phyloP scores from a whole-genome alignment of 2,329 filamentous ascomycete genomes.

The Mollisiaceae sp. region DNA sequence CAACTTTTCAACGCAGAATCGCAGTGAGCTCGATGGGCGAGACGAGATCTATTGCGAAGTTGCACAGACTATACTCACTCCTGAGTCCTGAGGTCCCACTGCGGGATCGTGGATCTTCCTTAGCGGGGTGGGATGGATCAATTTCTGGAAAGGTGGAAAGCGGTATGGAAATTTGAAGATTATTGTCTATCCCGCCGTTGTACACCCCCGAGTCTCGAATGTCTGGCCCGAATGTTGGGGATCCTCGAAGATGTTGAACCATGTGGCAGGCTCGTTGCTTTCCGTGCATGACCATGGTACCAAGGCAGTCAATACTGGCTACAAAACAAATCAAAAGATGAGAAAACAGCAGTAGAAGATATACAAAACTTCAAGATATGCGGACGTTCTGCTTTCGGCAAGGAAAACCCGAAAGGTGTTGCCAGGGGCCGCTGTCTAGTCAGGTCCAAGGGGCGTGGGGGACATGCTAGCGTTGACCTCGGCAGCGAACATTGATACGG shows the following conservation, averaged over 20 bases:
- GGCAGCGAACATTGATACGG: not conserved
- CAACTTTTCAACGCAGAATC: not conserved
- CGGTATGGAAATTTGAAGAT: not conserved
- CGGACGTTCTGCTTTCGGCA: not conserved
- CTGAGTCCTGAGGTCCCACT: not conserved
- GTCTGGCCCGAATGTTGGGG: not conserved
- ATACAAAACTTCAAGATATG: not conserved
- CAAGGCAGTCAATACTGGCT: too few species aligned
- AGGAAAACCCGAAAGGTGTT: not conserved
- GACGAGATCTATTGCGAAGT: not conserved
- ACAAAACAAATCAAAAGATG: too few species aligned
- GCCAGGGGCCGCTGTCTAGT: not conserved
- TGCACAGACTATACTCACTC: slow-evolving; percentile 1
- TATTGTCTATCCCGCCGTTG: not conserved
- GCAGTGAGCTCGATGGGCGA: not conserved
- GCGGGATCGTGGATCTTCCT: not conserved
- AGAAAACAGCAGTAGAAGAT: not conserved
- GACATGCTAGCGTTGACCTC: not conserved
- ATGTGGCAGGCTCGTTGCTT: slow-evolving; percentile 1
- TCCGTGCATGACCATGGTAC: not conserved
- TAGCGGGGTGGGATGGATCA: not conserved
- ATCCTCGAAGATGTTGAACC: not conserved
- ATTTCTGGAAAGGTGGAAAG: not conserved
- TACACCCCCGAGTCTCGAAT: not conserved
- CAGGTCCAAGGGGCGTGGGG: not conserved